These are phyloP conservation scores for Leccinum obscurum DNA, from an alignment of 768 basidiomycete genomes.

Conservation along the genomic window DNA sequence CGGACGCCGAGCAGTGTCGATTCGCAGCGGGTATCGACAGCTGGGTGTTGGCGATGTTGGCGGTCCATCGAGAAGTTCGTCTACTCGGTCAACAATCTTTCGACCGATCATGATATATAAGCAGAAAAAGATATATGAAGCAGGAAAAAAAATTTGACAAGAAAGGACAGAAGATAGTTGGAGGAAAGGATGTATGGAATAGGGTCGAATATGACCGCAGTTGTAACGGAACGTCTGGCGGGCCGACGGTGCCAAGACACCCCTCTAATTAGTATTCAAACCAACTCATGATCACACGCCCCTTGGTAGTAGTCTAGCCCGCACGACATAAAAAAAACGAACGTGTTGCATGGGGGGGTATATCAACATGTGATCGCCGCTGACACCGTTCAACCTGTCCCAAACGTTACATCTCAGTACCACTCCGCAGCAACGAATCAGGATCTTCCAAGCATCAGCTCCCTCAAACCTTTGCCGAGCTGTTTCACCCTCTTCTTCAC, in stretches of 20 bases:
- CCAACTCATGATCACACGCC: slow-evolving; percentile 2
- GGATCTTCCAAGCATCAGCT: slow-evolving; percentile 30
- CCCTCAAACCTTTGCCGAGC: slow-evolving; percentile 33
- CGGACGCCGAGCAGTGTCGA: slow-evolving; percentile 13
- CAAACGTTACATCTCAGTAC: neutral
- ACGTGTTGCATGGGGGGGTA: slow-evolving; percentile 3
- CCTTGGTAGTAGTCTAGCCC: neutral
- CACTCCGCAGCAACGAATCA: slow-evolving; percentile 7
- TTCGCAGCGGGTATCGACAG: slow-evolving; percentile 12
- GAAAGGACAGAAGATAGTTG: slow-evolving; percentile 24
- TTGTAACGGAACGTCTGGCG: neutral
- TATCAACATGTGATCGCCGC: slow-evolving; percentile 16
- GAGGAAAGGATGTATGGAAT: slow-evolving; percentile 2
- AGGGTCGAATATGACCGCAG: neutral
- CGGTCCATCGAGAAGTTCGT: slow-evolving; percentile 20
- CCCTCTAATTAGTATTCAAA: neutral
- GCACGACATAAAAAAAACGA: slow-evolving; percentile 5
- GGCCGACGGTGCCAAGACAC: neutral
- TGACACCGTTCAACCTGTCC: neutral
- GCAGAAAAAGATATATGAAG: slow-evolving; percentile 9
- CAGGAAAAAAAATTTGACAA: slow-evolving; percentile 9
- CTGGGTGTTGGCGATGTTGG: neutral
- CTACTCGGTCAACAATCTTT: slow-evolving; percentile 26
- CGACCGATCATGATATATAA: slow-evolving; percentile 27
- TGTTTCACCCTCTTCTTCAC: slow-evolving; percentile 31